A percentile compares a stretch with the other conserved stretches of the same genome.
phyloP scores from a whole-genome alignment of 495 filamentous ascomycete genomes.

The Neurospora intermedia region DNA sequence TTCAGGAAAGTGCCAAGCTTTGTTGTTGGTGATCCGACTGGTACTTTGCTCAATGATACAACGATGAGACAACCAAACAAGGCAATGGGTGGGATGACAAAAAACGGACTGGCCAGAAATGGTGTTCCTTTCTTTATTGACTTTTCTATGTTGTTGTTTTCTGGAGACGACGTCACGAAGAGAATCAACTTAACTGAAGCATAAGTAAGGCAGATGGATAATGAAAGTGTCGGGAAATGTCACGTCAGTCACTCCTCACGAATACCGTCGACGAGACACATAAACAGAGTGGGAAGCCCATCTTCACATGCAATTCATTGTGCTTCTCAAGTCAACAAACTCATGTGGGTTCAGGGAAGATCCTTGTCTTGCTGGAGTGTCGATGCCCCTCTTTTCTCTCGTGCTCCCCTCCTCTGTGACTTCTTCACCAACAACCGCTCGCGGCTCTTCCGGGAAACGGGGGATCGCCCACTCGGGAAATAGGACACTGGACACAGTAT shows the following conservation, averaged over 20 bases:
- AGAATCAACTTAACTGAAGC: neutral
- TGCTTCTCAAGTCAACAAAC: neutral
- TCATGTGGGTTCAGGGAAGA: neutral
- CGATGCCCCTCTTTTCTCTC: neutral
- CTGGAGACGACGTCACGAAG: neutral
- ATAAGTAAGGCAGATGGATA: neutral
- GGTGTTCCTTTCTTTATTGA: neutral
- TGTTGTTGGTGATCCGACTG: neutral
- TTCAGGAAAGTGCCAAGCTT: constrained; percentile 1
- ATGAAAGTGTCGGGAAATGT: neutral
- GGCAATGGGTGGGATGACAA: neutral
- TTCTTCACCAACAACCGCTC: neutral
- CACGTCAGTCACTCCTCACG: neutral
- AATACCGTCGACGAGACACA: neutral
- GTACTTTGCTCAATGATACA: neutral
- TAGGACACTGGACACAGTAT: neutral
- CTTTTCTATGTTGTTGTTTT: no score
- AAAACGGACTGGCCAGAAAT: neutral
- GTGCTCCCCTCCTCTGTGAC: neutral
- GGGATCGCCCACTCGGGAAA: neutral
- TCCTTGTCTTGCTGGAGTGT: neutral
- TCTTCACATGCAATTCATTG: neutral
- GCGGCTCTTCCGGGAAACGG: neutral
- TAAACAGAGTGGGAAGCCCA: neutral
- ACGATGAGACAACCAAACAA: neutral